These are phyloP conservation scores for Anthostomella pinea DNA, from an alignment of 2,329 filamentous ascomycete species.

Conservation along the genomic window DNA sequence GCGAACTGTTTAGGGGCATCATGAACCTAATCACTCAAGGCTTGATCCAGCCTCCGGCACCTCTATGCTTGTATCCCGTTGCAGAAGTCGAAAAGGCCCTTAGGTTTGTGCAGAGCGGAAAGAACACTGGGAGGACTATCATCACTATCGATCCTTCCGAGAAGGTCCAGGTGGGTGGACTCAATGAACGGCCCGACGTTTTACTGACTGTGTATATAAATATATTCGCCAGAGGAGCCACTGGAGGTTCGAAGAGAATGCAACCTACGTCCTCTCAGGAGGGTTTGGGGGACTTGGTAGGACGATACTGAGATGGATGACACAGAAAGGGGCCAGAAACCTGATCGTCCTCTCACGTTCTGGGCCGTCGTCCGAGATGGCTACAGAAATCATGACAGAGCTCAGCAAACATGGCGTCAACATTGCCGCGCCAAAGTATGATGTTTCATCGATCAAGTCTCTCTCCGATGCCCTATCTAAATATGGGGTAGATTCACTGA, in stretches of 20 bases:
- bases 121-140: slow-evolving; percentile 36
- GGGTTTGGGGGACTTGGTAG: slow-evolving; percentile 28
- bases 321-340: slow-evolving; percentile 22
- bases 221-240: too few relatives aligned
- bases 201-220: too few relatives aligned
- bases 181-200: too few relatives aligned
- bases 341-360: slow-evolving; percentile 31
- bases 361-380: slow-evolving; percentile 13
- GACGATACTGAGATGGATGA: slow-evolving; percentile 15
- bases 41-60: too few relatives aligned
- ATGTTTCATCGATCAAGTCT: slow-evolving; percentile 5
- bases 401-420: not conserved
- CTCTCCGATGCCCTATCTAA: slow-evolving; percentile 3
- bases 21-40: slow-evolving; percentile 13
- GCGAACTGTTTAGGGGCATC: slow-evolving; percentile 8
- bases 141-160: slow-evolving; percentile 2
- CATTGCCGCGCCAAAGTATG: slow-evolving; percentile 4
- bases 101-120: slow-evolving; percentile 35
- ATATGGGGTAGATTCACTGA: slow-evolving; percentile 20
- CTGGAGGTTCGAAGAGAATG: slow-evolving; percentile 12
- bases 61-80: too few relatives aligned
- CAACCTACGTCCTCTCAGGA: slow-evolving; percentile 31
- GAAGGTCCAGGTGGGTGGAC: too few relatives aligned
- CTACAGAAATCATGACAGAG: slow-evolving; percentile 11
- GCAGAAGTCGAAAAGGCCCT: slow-evolving; percentile 32